Base-by-base conservation (phyloP, 2,329 filamentous ascomycete species). In the Colletotrichum kahawae region DNA sequence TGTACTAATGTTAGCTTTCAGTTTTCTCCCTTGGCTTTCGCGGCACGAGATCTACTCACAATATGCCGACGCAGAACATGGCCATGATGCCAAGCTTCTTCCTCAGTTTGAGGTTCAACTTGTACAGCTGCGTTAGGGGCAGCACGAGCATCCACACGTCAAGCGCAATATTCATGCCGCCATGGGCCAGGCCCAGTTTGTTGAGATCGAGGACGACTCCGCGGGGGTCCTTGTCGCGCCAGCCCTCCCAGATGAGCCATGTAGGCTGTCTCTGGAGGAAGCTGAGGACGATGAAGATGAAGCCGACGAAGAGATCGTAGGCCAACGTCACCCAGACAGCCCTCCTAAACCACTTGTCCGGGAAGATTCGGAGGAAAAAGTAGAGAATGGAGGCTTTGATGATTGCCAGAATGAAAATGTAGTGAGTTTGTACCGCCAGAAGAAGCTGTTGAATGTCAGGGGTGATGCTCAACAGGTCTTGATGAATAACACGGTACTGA, bases 181-280 rank as follows among this genome's bases (percentile, higher is more conserved):
- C 84, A 65, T 82, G 82, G n/a, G 83, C 78, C 80, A 86, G 88
- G 24, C 80, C 81, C 54, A 85, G 83, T 7, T 79, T 79, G 36
- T 82, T 82, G 70, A 86, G 80, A 60, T 86, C 67, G 8, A 70
- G 34, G 10, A 70, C 81, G 9, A 82, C 80, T 74, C 85, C 86
- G n/a, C 63, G 74, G 1, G 83, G 83, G 0, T 74, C 69, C 62
- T 74, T 74, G 54, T 74, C 29, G 7, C 67, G 54, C 38, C 64
- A 77, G n/a, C 36, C 54, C 7, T 88, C 74, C 88, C 88, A 89
- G 79, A 84, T 85, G 73, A 83, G 86, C 18, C 79, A 75, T 10
- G 88, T 81, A 1, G 87, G 87, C 6, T 80, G 77, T 78, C 86
- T 87, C 69, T 87, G 83, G 24, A 86, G 80, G n/a, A 86, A 77